These are phyloP conservation scores for Carex pumila DNA, from an alignment of 176 grass and related monocot genomes.

Conservation along the genomic window DNA sequence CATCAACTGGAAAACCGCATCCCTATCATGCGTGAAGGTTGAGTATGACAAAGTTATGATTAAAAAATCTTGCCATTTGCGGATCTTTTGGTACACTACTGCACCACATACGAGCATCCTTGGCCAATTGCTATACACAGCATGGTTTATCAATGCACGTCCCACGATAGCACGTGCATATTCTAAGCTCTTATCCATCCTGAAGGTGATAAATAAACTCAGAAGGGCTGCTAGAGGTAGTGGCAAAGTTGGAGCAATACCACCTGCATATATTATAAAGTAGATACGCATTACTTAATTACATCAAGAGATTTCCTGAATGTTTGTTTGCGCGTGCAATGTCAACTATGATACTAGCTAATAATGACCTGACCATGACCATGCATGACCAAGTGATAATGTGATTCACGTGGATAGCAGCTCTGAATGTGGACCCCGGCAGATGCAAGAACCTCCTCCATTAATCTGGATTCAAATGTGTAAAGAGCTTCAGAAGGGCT, in stretches of 20 bases:
- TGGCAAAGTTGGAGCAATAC: constrained; percentile 48
- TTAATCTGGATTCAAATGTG: constrained; percentile 47
- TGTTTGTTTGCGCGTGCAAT: neutral
- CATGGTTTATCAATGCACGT: constrained; percentile 45
- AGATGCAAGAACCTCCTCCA: constrained; percentile 55
- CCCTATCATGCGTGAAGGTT: constrained; percentile 43
- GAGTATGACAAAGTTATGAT: constrained; percentile 37
- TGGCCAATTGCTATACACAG: constrained; percentile 51
- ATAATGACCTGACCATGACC: neutral
- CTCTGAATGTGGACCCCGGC: constrained; percentile 46
- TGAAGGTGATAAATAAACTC: constrained; percentile 60
- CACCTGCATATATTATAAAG: constrained; percentile 16
- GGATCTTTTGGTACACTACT: constrained; percentile 53
- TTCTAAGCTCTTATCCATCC: constrained; percentile 44
- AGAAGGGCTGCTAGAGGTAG: constrained; percentile 61
- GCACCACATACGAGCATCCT: constrained; percentile 51
- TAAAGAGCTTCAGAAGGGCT: constrained; percentile 45
- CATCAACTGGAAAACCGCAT: constrained; percentile 49
- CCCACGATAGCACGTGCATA: constrained; percentile 31
- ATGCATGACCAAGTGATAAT: neutral
- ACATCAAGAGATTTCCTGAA: neutral
- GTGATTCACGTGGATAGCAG: constrained; percentile 28
- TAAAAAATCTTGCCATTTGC: constrained; percentile 64
- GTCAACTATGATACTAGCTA: neutral
- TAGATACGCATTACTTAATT: neutral